Conservation (phyloP, 176 grass and related monocot genomes). For the Hordeum marinum region DNA sequence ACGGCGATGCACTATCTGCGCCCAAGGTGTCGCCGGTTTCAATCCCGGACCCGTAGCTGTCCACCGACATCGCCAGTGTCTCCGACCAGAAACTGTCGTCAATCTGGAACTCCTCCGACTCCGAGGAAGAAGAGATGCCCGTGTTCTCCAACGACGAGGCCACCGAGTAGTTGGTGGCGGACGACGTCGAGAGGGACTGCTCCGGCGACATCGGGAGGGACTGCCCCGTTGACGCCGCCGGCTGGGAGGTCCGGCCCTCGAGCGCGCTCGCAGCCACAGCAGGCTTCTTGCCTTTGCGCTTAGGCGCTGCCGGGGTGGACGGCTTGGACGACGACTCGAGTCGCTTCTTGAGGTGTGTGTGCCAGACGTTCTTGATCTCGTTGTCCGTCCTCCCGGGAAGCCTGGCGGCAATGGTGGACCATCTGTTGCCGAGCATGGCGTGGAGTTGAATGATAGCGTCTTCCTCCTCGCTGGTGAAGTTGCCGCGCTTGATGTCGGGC, state of each 20-base stretch:
- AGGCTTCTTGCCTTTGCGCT: slow-evolving; percentile 12
- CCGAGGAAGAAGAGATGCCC: slow-evolving; percentile 32
- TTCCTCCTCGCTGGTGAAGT: slow-evolving; percentile 73
- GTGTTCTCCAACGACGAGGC: slow-evolving; percentile 30
- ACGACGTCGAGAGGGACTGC: slow-evolving; percentile 25
- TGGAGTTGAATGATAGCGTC: slow-evolving; percentile 70
- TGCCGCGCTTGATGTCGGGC: slow-evolving; percentile 76
- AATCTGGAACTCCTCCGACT: slow-evolving; percentile 25
- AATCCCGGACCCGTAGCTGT: neutral
- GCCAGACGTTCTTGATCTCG: no score
- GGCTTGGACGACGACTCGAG: neutral
- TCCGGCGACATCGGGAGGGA: slow-evolving; percentile 24
- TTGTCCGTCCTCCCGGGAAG: no score
- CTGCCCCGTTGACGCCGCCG: neutral
- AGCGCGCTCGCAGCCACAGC: neutral
- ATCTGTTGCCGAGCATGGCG: slow-evolving; percentile 1
- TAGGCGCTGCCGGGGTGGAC: neutral
- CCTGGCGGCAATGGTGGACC: no score
- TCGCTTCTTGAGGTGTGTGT: slow-evolving; percentile 51
- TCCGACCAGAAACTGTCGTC: slow-evolving; percentile 25
- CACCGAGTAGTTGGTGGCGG: slow-evolving; percentile 8
- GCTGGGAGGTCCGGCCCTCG: neutral
- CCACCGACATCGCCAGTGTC: slow-evolving; percentile 40
- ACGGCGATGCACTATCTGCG: neutral
- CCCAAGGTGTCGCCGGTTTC: neutral